These are phyloP conservation scores for Trichophyton equinum DNA, from an alignment of 2,329 filamentous ascomycete genomes.

Conservation along the genomic window DNA sequence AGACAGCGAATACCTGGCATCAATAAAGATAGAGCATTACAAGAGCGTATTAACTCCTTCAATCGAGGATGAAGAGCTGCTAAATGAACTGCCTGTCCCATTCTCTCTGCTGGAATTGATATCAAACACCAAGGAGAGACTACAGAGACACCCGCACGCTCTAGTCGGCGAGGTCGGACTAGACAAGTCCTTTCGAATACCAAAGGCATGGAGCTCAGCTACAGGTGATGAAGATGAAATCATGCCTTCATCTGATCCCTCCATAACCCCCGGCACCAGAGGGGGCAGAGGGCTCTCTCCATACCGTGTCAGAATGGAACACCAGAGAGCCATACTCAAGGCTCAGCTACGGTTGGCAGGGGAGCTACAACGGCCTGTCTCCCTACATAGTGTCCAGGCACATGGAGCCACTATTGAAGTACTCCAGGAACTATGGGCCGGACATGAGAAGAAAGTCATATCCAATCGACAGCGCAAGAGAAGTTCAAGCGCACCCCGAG, in stretches of 20 bases:
- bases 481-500: conserved; percentile 22
- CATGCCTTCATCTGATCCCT: conserved; percentile 12
- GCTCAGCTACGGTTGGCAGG: conserved; percentile 48
- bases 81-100: conserved; percentile 42
- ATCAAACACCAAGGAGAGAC: conserved; percentile 35
- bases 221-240: conserved; percentile 16
- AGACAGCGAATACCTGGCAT: conserved; percentile 13
- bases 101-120: conserved; percentile 42
- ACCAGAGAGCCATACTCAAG: conserved; percentile 46
- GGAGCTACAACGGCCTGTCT: conserved; percentile 45
- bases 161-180: conserved; percentile 52
- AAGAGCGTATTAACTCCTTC: conserved; percentile 39
- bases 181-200: conserved; percentile 50
- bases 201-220: conserved; percentile 35
- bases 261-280: conserved; percentile 46
- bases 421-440: conserved; percentile 45
- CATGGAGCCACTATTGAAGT: conserved; percentile 48
- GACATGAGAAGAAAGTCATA: conserved; percentile 39
- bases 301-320: conserved; percentile 43
- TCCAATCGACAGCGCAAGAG: conserved; percentile 39
- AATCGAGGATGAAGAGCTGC: conserved; percentile 36
- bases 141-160: conserved; percentile 41
- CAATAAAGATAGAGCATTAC: conserved; percentile 39
- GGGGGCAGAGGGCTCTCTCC: conserved; percentile 47
- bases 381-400: conserved; percentile 51